Conservation (phyloP, 768 basidiomycete genomes). For the Leccinum ochraceum region DNA sequence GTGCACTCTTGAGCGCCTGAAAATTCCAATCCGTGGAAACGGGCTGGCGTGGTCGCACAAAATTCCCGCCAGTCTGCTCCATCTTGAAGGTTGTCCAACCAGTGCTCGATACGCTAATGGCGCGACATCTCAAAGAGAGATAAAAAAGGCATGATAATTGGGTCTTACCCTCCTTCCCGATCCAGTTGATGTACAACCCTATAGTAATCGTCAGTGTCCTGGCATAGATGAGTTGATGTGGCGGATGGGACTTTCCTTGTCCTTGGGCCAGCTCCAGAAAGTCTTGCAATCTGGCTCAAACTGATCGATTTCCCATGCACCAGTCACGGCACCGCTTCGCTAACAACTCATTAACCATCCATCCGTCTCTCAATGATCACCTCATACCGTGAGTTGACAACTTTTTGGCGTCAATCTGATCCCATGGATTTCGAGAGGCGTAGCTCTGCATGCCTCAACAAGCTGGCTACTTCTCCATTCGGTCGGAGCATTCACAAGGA, state of each 20-base stretch:
- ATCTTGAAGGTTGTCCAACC: slow-evolving; percentile 30
- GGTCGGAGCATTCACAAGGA: slow-evolving; percentile 28
- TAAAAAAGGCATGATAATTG: background rate
- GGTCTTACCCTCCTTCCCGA: slow-evolving; percentile 27
- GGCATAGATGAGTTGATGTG: background rate
- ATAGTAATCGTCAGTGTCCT: background rate
- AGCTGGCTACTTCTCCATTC: slow-evolving; percentile 17
- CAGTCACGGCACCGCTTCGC: slow-evolving; percentile 23
- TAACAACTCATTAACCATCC: slow-evolving; percentile 2
- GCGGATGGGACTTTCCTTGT: slow-evolving; percentile 24
- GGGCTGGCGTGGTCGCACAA: slow-evolving; percentile 34
- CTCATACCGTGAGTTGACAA: slow-evolving; percentile 24
- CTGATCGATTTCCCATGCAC: slow-evolving; percentile 29
- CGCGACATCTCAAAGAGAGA: background rate
- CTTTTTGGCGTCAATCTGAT: slow-evolving; percentile 16
- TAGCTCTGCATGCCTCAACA: slow-evolving; percentile 30
- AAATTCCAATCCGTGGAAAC: slow-evolving; percentile 29
- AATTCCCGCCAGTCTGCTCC: slow-evolving; percentile 32
- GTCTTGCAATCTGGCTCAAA: slow-evolving; percentile 32
- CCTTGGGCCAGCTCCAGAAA: slow-evolving; percentile 30
- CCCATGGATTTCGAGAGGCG: slow-evolving; percentile 27
- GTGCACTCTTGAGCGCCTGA: slow-evolving; percentile 19
- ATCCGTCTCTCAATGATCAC: background rate
- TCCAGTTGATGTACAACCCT: slow-evolving; percentile 25
- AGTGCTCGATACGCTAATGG: slow-evolving; percentile 30